Conservation (phyloP, 2,329 filamentous ascomycete genomes). For the Cladosporium sp. region DNA sequence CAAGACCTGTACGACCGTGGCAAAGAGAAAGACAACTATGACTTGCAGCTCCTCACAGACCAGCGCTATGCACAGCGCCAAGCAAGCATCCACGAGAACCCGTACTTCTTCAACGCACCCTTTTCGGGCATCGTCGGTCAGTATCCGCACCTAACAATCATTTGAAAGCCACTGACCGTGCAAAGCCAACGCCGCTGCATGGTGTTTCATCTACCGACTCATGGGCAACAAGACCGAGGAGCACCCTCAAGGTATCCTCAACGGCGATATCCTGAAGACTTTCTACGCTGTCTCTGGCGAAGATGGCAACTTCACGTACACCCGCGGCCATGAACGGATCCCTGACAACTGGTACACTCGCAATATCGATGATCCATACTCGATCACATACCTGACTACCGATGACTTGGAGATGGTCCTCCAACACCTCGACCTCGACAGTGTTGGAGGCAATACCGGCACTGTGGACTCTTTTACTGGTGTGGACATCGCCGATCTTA, state of each 20-base stretch:
- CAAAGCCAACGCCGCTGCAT: slow-evolving; percentile 18
- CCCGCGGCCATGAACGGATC: slow-evolving; percentile 37
- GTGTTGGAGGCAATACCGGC: slow-evolving; percentile 35
- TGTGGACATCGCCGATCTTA: slow-evolving; percentile 32
- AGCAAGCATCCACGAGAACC: slow-evolving; percentile 21
- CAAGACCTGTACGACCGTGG: slow-evolving; percentile 24
- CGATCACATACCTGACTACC: slow-evolving; percentile 24
- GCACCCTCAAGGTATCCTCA: slow-evolving; percentile 34
- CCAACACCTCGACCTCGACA: slow-evolving; percentile 27
- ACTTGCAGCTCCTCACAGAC: slow-evolving; percentile 27
- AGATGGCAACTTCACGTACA: slow-evolving; percentile 23
- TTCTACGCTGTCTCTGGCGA: slow-evolving; percentile 37
- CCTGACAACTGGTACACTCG: slow-evolving; percentile 38
- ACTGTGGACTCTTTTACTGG: slow-evolving; percentile 30
- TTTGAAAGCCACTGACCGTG: slow-evolving; percentile 12
- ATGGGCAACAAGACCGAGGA: slow-evolving; percentile 39
- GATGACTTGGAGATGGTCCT: slow-evolving; percentile 12
- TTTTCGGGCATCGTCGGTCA: slow-evolving; percentile 23
- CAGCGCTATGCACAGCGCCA: slow-evolving; percentile 28
- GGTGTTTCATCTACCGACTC: slow-evolving; percentile 34
- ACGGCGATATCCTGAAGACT: slow-evolving; percentile 35
- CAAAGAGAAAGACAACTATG: slow-evolving; percentile 28
- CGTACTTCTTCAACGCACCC: slow-evolving; percentile 20
- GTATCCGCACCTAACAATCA: slow-evolving; percentile 15
- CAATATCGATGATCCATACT: slow-evolving; percentile 30